Base-by-base conservation (phyloP, 139 green algal species). In the Chlamydomonas schloesseri region DNA sequence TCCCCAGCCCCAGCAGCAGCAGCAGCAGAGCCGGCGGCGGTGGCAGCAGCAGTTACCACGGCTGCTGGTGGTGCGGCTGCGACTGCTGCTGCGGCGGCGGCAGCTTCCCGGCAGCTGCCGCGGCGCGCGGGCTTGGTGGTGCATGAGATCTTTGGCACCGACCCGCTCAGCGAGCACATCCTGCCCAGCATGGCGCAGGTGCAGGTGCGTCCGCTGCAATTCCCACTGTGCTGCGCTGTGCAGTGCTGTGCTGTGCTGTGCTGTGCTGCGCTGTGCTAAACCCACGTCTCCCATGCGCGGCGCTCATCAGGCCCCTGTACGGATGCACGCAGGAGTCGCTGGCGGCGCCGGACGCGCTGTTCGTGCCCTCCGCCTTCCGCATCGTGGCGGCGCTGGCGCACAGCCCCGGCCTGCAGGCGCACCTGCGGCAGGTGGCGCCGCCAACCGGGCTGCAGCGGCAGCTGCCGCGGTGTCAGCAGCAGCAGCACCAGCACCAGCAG, bases 91-190 rank as follows among this genome's bases (percentile, higher is more conserved):
- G 31, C 42, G 0, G 82, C 1, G 5, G 33, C 42, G 10, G 68
- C 23, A 14, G 80, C 58, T 31, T 18, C 37, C n/a, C 15, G 28
- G n/a, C 57, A 62, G 21, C 78, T 91, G 60, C 82, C 88, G 11
- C 67, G 31, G 3, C 47, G 36, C 9, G 88, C 89, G 10, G n/a
- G 31, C 1, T 46, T 92, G 18, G 77, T 92, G 53, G 55, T 92
- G 24, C 89, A 92, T 37, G 89, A 92, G 82, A 86, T 92, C 33
- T 92, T 92, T 65, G 89, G 89, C 14, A 87, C 82, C 21, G 89
- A 92, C 78, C 89, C 89, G 11, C 82, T 92, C 1, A 84, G 67
- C 21, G 89, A 92, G 42, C 86, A 90, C 33, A 87, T 92, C 69
- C 82, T 92, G 55, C 82, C 89, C 75, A 82, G 53, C n/a, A 55